Conservation (phyloP, 441 rosid species). For the Pelargonium australe region DNA sequence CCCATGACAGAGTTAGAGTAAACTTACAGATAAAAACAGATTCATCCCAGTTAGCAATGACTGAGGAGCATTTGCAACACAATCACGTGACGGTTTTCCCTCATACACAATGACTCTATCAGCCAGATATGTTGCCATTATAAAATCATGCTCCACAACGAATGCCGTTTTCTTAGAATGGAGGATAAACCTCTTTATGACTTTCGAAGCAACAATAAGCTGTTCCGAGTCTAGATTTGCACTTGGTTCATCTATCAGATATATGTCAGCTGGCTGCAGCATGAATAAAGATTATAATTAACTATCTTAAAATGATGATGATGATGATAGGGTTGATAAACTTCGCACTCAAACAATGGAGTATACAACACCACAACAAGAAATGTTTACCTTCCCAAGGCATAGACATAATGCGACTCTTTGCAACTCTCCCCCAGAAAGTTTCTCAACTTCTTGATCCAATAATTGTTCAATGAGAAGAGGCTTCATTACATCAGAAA, state of each 20-base stretch:
- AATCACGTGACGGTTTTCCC: constrained; percentile 79
- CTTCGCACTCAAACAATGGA: too few species aligned
- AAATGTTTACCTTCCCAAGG: constrained; percentile 72
- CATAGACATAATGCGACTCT: constrained; percentile 92
- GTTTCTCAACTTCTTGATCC: constrained; percentile 92
- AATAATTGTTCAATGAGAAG: constrained; percentile 89
- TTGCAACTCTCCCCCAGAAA: constrained; percentile 97
- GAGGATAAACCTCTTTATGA: constrained; percentile 89
- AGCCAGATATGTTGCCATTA: constrained; percentile 91
- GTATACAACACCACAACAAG: background rate
- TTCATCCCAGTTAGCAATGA: constrained; percentile 94
- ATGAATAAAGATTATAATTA: too few species aligned
- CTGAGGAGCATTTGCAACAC: constrained; percentile 81
- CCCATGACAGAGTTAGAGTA: background rate
- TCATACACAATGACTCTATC: constrained; percentile 92
- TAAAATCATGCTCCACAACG: constrained; percentile 93
- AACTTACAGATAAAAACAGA: constrained; percentile 83
- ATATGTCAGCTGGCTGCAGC: constrained; percentile 99
- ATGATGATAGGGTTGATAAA: too few species aligned
- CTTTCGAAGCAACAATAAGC: constrained; percentile 92
- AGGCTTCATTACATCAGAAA: constrained; percentile 96
- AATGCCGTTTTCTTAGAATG: constrained; percentile 97
- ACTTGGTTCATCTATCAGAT: constrained; percentile 93
- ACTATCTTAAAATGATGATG: background rate
- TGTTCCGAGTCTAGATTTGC: constrained; percentile 98